Conservation (phyloP, 73 alveolate species). For the Paramecium pentaurelia region DNA sequence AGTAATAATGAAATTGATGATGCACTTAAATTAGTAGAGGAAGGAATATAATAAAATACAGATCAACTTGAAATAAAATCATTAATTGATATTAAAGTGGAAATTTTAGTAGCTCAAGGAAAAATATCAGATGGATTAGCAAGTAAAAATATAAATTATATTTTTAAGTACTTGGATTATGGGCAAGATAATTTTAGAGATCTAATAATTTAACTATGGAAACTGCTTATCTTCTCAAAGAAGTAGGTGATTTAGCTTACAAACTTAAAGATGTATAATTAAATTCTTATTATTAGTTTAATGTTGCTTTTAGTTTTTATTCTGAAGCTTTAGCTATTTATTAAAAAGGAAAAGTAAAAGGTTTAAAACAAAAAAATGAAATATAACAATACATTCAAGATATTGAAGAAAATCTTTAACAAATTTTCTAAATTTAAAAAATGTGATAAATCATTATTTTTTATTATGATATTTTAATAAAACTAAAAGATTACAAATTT, state of each 20-base stretch:
- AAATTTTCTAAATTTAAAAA: neutral
- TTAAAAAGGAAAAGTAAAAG: neutral
- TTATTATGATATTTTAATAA: neutral
- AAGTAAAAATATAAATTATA: neutral
- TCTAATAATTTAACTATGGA: neutral
- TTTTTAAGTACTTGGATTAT: neutral
- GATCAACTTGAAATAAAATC: neutral
- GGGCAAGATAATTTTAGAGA: neutral
- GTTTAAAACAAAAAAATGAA: neutral
- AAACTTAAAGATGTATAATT: neutral
- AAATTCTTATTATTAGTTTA: neutral
- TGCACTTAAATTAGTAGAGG: neutral
- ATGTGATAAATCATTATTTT: neutral
- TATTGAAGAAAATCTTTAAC: neutral
- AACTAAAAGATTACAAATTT: no score
- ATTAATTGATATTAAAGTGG: slow-evolving; percentile 1
- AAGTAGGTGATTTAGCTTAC: neutral
- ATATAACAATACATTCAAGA: neutral
- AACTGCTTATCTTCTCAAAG: neutral
- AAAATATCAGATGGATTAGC: slow-evolving; percentile 6
- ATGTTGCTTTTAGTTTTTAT: neutral
- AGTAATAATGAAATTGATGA: neutral
- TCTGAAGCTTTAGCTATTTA: neutral
- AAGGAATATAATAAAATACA: neutral
- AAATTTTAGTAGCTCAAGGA: neutral